Base-by-base conservation (phyloP, 768 basidiomycete species). In the Tricholoma saponaceum region DNA sequence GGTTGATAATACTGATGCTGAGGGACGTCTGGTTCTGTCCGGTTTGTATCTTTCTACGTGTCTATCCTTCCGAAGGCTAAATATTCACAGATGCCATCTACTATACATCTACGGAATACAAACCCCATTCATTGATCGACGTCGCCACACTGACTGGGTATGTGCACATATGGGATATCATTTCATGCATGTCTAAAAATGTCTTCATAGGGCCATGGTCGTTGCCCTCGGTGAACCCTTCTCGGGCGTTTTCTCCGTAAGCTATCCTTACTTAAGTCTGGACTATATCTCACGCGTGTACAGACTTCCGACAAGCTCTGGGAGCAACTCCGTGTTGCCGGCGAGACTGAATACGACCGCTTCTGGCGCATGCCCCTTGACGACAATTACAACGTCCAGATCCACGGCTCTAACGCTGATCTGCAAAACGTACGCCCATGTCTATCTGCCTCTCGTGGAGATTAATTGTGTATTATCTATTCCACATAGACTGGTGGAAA, bases 301-400 rank as follows among this genome's bases (percentile, higher is more conserved):
- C 56, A 90, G 88, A 86, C 82, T 13, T 89, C 89, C 2, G 87
- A 91, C 60, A 71, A 77, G 22, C 84, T 95, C 18, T 95, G 90
- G 90, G 65, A 80, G 35, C 75, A 81, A 54, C 80, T 95, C 10
- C 75, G 83, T 59, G 75, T 67, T 2, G 91, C 92, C 2, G 91
- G 90, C 10, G 83, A 86, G 72, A 70, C 72, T 13, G 89, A 92
- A 64, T 82, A 88, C 65, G 91, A 93, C 71, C 84, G 85, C 54
- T 86, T 95, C 79, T 95, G 92, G 92, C 83, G 92, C 25, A 84
- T 95, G 86, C 92, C 92, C 9, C 82, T 95, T 54, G 87, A 91
- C 63, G 90, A 92, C 44, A 90, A 86, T 56, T 95, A 79, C 62
- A 84, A 82, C 0, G 81, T 84, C 10, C 90, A 91, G 68, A 94